Base-by-base conservation (phyloP, 371 early-diverging fungal genomes). In the Apophysomyces sp. region DNA sequence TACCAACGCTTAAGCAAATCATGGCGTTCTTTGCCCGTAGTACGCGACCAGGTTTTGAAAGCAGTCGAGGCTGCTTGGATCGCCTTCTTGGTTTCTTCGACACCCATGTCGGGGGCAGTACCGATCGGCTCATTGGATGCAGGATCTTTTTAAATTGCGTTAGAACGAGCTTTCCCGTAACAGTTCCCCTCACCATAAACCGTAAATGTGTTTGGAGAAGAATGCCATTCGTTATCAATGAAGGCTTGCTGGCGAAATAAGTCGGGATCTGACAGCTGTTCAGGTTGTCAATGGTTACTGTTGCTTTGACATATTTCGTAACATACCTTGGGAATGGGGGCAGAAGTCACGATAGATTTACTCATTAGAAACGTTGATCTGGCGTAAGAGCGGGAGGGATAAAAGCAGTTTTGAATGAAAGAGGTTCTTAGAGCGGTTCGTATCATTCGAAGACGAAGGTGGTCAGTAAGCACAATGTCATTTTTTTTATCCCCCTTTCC, bases 71-170 rank as follows among this genome's bases (percentile, higher is more conserved):
- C 93, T 15, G 76, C 80, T 16, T 83, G 71, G 15, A 92, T 81
- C 4, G 90, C 91, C 27, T 62, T 53, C 18, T 80, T 76, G 5
- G 85, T 80, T 31, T 92, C 93, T 7, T 76, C 63, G 0, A 73
- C 80, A 16, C 73, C 76, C 88, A 91, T 87, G 28, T 92, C 90
- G 2, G 92, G 86, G 31, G 87, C 79, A 13, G 62, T 65, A 7
- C 86, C 90, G 57, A 92, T 88, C 27, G 75, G 81, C n/a, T 83
- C 69, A n/a, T 81, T 82, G 6, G 81, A 82, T 8, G 89, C 86
- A 15, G 93, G 93, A 62, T 92, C 92, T 73, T 32, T 15, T 55
- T 30, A 36, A 7, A 11, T 28, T 36, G 34, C 15, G 21, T 44
- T 24, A 44, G 28, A 30, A n/a, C 31, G 5, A n/a, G 13, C 21